phyloP scores from a whole-genome alignment of 108 stramenopile species.

The Pseudonitzschia multiseries region DNA sequence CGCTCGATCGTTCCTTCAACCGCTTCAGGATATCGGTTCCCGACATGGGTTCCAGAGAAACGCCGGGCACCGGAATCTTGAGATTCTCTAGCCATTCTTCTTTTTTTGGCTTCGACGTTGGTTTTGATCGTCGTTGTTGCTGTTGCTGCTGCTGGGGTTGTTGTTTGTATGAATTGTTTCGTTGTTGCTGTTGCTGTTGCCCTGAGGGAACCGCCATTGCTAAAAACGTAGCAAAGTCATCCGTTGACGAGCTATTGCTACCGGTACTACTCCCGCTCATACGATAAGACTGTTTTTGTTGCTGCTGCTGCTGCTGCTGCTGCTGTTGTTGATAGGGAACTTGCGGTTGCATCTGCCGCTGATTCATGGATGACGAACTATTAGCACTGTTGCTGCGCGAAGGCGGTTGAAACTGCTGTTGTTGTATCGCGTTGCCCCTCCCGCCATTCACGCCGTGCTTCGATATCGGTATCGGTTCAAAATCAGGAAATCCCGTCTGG shows the following conservation, averaged over 20 bases:
- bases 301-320: conserved; percentile 16
- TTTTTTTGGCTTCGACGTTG: conserved; percentile 3
- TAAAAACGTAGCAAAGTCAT: not conserved
- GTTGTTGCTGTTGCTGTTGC: not conserved
- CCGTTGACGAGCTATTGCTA: not conserved
- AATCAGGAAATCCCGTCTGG: conserved; percentile 16
- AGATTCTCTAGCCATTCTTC: conserved; percentile 43
- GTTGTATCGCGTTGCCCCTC: not conserved
- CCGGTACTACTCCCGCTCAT: not conserved
- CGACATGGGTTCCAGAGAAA: conserved; percentile 65
- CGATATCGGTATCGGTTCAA: conserved; percentile 25
- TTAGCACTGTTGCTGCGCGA: not conserved
- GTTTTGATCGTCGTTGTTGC: not conserved
- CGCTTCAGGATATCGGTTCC: conserved; percentile 57
- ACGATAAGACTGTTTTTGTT: conserved; percentile 5
- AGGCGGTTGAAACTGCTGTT: not conserved
- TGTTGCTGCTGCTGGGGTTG: not conserved
- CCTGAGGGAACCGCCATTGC: no score
- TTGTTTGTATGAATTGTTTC: not conserved
- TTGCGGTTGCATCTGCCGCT: not conserved
- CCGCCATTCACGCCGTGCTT: not conserved
- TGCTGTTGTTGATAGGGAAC: not conserved
- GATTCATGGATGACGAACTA: not conserved
- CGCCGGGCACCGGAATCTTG: conserved; percentile 33
- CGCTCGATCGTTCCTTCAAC: conserved; percentile 52